A percentile compares a stretch with the other conserved stretches of the same genome.
Evolutionary conservation across 495 filamentous ascomycete species (phyloP).

Genomic region (Podospora tetraspora): DNA sequence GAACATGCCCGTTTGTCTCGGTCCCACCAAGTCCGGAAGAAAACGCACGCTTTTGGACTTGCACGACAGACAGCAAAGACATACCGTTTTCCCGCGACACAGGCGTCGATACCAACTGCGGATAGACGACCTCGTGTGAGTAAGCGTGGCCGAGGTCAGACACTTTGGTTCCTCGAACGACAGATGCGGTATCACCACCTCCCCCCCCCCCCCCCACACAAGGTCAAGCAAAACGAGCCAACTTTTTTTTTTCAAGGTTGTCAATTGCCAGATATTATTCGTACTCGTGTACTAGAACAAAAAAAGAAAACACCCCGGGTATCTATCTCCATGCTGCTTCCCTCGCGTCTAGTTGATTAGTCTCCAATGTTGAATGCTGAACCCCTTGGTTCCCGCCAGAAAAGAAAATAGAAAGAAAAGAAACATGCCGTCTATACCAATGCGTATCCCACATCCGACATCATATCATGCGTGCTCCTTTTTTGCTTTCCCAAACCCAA

Average conservation of each 20-base stretch:
- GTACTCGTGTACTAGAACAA: background rate
- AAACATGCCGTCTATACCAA: constrained; percentile 38
- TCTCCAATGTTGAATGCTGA: background rate
- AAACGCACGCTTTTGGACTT: background rate
- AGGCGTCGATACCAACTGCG: background rate
- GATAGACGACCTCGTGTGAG: background rate
- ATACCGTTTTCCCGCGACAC: background rate
- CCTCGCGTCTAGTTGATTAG: background rate
- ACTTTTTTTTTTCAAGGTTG: background rate
- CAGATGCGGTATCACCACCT: background rate
- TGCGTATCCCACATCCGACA: constrained; percentile 54
- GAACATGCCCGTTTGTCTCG: background rate
- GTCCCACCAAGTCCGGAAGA: background rate
- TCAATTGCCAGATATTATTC: background rate
- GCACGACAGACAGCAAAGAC: background rate
- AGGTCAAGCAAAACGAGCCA: background rate
- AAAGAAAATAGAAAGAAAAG: background rate
- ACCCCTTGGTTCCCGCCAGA: background rate
- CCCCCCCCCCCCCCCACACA: too few relatives aligned
- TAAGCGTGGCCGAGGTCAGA: background rate
- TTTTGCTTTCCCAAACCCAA: background rate
- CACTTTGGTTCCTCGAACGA: background rate
- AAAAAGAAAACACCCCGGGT: background rate
- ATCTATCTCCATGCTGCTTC: background rate
- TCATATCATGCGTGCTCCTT: background rate